Conservation (phyloP, 768 basidiomycete genomes). For the Mycena leptocephala region DNA sequence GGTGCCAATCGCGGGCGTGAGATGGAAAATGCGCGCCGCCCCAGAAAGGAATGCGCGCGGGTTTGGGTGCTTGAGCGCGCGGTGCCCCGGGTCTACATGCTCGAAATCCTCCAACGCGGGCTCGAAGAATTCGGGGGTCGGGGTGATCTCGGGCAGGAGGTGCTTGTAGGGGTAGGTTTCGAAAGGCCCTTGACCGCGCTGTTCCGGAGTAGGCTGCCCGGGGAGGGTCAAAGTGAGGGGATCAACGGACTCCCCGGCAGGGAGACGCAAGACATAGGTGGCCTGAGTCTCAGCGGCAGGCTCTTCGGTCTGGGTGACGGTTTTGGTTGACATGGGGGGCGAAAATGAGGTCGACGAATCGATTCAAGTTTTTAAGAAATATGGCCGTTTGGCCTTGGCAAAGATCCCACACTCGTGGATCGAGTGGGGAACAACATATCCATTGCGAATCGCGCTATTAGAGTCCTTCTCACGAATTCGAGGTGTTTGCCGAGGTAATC, state of each 20-base stretch:
- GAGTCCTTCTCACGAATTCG: background rate
- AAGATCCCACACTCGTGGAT: background rate
- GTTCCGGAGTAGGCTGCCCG: conserved; percentile 31
- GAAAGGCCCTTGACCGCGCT: conserved; percentile 35
- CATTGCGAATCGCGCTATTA: background rate
- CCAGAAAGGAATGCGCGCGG: conserved; percentile 67
- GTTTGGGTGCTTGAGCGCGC: conserved; percentile 66
- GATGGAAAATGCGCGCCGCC: conserved; percentile 57
- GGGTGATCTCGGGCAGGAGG: conserved; percentile 64
- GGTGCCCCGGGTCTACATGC: conserved; percentile 72
- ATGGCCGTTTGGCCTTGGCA: background rate
- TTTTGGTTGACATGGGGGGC: background rate
- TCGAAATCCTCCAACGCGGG: conserved; percentile 70
- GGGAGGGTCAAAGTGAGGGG: conserved; percentile 5
- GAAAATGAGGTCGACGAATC: background rate
- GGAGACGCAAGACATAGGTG: conserved; percentile 21
- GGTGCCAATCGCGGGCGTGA: conserved; percentile 71
- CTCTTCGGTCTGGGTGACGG: conserved; percentile 5
- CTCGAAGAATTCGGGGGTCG: conserved; percentile 51
- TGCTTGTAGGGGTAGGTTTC: conserved; percentile 64
- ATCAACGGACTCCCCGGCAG: background rate
- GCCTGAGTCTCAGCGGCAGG: background rate
- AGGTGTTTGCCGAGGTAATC: background rate
- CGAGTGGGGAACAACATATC: background rate
- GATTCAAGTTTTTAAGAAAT: background rate